phyloP scores from a whole-genome alignment of 164 flowering plant species.

The Amborella trichopoda region DNA sequence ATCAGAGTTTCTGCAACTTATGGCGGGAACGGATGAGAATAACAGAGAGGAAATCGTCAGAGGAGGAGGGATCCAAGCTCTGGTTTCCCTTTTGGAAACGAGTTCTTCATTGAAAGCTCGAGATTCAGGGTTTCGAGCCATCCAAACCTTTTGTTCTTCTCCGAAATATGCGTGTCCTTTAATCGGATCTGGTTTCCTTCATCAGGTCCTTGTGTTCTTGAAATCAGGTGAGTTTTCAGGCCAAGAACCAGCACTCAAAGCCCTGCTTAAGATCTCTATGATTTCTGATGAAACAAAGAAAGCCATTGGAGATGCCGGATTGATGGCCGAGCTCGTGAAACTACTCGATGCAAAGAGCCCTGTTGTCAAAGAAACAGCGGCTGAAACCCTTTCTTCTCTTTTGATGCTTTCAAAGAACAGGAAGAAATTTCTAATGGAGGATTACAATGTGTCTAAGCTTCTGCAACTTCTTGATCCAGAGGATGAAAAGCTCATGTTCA shows the following conservation, averaged over 20 bases:
- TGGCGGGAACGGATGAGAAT: slow-evolving; percentile 46
- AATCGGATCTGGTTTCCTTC: slow-evolving; percentile 38
- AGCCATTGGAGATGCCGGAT: slow-evolving; percentile 70
- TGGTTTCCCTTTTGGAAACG: slow-evolving; percentile 45
- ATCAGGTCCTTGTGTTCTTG: slow-evolving; percentile 37
- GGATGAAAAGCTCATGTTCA: no score
- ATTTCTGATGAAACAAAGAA: slow-evolving; percentile 61
- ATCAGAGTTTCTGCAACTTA: slow-evolving; percentile 44
- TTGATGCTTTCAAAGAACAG: slow-evolving; percentile 46
- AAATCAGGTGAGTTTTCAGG: slow-evolving; percentile 41
- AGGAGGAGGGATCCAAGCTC: slow-evolving; percentile 50
- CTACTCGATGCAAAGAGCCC: slow-evolving; percentile 59
- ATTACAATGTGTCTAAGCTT: slow-evolving; percentile 28
- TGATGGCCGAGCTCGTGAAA: slow-evolving; percentile 58
- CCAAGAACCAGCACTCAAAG: slow-evolving; percentile 65
- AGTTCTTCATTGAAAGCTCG: slow-evolving; percentile 29
- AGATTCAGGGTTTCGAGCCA: slow-evolving; percentile 44
- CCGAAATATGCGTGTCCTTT: slow-evolving; percentile 16
- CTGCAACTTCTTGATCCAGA: slow-evolving; percentile 52
- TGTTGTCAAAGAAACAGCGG: slow-evolving; percentile 68
- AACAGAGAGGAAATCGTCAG: slow-evolving; percentile 26
- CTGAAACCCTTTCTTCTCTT: slow-evolving; percentile 51
- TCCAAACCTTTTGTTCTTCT: slow-evolving; percentile 48
- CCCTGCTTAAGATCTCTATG: slow-evolving; percentile 32
- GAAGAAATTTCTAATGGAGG: slow-evolving; percentile 49